Conservation (phyloP, 192 early-diverging fungal species). For the Backusella westeae region DNA sequence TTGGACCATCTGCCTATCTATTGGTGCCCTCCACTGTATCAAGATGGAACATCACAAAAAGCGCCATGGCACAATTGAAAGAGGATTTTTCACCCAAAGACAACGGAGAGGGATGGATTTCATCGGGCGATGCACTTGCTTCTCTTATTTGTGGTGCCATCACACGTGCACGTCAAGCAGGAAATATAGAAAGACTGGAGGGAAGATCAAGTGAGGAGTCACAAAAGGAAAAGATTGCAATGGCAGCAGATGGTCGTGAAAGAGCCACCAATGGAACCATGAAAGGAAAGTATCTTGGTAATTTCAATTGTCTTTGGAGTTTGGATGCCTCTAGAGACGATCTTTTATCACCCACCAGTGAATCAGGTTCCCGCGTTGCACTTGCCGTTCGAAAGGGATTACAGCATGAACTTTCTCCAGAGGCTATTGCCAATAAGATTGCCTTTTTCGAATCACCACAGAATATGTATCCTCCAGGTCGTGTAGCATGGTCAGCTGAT, state of each 20-base stretch:
- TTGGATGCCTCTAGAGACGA: conserved; percentile 26
- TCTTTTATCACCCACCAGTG: conserved; percentile 14
- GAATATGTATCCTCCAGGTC: conserved; percentile 28
- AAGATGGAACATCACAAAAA: not conserved
- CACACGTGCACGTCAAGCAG: conserved; percentile 32
- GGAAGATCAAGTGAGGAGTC: conserved; percentile 33
- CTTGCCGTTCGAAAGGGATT: conserved; percentile 27
- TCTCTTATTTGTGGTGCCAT: conserved; percentile 35
- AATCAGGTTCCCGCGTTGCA: conserved; percentile 31
- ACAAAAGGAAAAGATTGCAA: conserved; percentile 9
- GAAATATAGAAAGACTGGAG: conserved; percentile 22
- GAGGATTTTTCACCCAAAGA: not conserved
- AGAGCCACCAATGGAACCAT: conserved; percentile 32
- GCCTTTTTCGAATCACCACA: conserved; percentile 33
- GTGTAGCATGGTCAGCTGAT: conserved; percentile 31
- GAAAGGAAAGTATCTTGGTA: conserved; percentile 35
- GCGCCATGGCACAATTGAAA: not conserved
- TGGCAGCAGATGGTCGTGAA: conserved; percentile 31
- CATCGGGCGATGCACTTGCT: conserved; percentile 38
- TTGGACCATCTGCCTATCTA: not conserved
- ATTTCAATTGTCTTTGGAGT: conserved; percentile 38
- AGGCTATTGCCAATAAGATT: conserved; percentile 35
- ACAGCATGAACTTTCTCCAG: conserved; percentile 27
- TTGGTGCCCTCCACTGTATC: not conserved
- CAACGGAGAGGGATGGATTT: conserved; percentile 24